Base-by-base conservation (phyloP, 306 rosid species). In the Styphnolobium japonicum region DNA sequence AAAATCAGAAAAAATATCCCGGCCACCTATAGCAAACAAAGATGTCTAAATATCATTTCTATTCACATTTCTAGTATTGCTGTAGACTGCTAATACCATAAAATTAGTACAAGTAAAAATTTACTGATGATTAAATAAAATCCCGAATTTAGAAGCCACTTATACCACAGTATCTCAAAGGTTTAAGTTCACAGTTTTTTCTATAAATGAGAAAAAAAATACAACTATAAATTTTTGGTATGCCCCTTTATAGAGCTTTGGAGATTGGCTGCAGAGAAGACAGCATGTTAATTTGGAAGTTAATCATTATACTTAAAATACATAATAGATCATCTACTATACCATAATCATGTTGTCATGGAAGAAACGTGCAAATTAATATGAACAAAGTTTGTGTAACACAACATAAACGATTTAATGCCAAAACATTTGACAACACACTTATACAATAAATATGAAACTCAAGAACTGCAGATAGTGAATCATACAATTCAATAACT, bases 351-450 rank as follows among this genome's bases (percentile, higher is more conserved):
- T 33, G 10, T 63, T 3, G 16, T 14, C 18, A 3, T 34, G 46
- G 4, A n/a, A 19, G 51, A 43, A 7, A 61, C 34, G 10, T 36
- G 71, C 49, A 65, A 16, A 18, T 37, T 42, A 40, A 36, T 9
- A 36, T 36, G 34, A 42, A 66, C 7, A 46, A 71, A 58, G 29
- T 31, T 31, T 31, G 39, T 27, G 46, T 9, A 7, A 10, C 19
- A 1, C 18, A 56, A 39, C 31, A 57, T 9, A 52, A 6, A 56
- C 14, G 22, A 25, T n/a, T 60, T 43, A 31, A 61, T 80, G 37
- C 46, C 56, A 46, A 46, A 34, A 48, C 69, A 78, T 45, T 36
- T 46, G 67, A 70, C 4, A 84, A 75, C 79, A 45, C 63, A 39
- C 48, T 29, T 49, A 39, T 4, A 43, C 18, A 46, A 61, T 79